phyloP scores from a whole-genome alignment of 139 green algal species.

The Zygnema circumcarinatum region DNA sequence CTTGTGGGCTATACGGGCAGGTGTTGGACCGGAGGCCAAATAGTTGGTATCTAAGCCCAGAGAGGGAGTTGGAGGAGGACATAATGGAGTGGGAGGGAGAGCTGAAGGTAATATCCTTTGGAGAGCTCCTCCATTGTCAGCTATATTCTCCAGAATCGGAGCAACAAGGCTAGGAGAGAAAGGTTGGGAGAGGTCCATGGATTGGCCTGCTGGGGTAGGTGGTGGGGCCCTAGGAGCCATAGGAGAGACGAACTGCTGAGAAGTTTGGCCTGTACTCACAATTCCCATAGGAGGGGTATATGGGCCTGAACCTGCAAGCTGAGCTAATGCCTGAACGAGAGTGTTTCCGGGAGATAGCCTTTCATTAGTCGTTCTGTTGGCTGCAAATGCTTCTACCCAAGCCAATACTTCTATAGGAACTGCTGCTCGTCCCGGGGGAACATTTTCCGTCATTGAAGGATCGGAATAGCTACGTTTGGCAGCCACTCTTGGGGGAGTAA shows the following conservation, averaged over 20 bases:
- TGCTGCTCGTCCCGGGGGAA: not conserved
- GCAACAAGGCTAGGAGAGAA: not conserved
- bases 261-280: not conserved
- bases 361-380: no score
- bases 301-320: not conserved
- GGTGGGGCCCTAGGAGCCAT: not conserved
- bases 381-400: not conserved
- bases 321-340: not conserved
- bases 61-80: not conserved
- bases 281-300: not conserved
- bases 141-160: not conserved
- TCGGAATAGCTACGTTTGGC: no score
- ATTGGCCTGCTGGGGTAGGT: not conserved
- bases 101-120: not conserved
- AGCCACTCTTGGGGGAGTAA: no score
- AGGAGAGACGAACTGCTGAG: not conserved
- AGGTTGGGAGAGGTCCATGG: not conserved
- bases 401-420: not conserved
- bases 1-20: no score
- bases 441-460: not conserved
- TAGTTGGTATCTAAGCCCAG: no score
- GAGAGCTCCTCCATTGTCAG: not conserved
- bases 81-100: not conserved
- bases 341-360: no score
- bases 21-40: no score